phyloP scores from a whole-genome alignment of 1,139 yeast genomes.

The Diutina mesorugosa region DNA sequence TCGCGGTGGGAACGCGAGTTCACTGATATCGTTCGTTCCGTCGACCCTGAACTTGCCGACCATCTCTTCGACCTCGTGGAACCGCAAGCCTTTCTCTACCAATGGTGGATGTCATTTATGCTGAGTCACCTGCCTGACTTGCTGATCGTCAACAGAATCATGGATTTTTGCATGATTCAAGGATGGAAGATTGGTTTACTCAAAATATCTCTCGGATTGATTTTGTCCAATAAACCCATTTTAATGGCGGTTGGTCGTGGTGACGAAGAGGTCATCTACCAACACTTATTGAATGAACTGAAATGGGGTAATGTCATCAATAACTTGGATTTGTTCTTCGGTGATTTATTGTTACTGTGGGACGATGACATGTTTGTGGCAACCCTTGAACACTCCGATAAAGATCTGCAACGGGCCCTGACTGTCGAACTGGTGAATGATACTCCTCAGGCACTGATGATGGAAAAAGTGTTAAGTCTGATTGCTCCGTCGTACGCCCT shows the following conservation, averaged over 20 bases:
- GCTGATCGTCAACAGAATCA: constrained; percentile 34
- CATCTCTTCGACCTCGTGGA: constrained; percentile 35
- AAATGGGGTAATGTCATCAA: constrained; percentile 40
- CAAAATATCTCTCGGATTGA: constrained; percentile 44
- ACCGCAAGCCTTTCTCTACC: constrained; percentile 34
- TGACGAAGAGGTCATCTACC: constrained; percentile 51
- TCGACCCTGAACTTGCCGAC: constrained; percentile 27
- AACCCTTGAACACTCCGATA: neutral
- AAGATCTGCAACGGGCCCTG: constrained; percentile 1
- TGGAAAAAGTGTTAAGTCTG: constrained; percentile 6
- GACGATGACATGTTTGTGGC: constrained; percentile 18
- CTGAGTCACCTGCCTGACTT: constrained; percentile 50
- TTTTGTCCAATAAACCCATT: constrained; percentile 38
- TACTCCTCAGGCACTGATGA: constrained; percentile 4
- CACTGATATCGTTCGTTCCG: constrained; percentile 23
- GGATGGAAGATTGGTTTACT: constrained; percentile 56
- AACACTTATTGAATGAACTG: constrained; percentile 44
- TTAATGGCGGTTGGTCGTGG: constrained; percentile 32
- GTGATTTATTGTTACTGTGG: constrained; percentile 24
- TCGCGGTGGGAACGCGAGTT: constrained; percentile 44
- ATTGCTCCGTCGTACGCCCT: constrained; percentile 3
- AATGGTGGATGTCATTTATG: constrained; percentile 58
- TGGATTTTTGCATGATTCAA: constrained; percentile 47
- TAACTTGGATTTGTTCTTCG: constrained; percentile 32
- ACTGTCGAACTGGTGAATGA: neutral